Conservation (phyloP, 345 rosid species). For the Dipteronia sinensis region DNA sequence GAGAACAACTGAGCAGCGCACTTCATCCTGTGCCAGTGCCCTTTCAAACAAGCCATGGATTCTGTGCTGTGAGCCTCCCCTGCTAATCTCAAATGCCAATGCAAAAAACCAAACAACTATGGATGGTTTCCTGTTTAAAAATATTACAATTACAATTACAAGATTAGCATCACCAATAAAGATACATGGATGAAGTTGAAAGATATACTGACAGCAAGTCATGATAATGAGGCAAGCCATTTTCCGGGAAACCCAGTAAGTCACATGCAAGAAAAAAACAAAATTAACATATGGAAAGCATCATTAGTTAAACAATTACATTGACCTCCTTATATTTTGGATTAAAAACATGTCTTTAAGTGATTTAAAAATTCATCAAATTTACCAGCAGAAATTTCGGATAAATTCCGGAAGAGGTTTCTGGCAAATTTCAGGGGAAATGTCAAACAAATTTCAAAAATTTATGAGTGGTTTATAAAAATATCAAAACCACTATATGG, state of each 20-base stretch:
- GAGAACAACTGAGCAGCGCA: conserved; percentile 61
- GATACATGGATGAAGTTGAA: neutral
- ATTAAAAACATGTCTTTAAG: neutral
- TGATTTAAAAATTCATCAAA: neutral
- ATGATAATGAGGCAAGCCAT: neutral
- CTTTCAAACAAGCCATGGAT: conserved; percentile 87
- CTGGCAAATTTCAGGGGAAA: too few relatives aligned
- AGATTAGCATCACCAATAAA: neutral
- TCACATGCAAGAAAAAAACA: too few relatives aligned
- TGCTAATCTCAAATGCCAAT: conserved; percentile 71
- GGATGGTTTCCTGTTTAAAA: conserved; percentile 64
- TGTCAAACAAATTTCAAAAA: neutral
- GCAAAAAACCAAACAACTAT: conserved; percentile 74
- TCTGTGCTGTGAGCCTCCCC: conserved; percentile 68
- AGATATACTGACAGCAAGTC: neutral
- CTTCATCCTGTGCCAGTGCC: conserved; percentile 65
- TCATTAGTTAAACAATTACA: neutral
- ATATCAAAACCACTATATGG: neutral
- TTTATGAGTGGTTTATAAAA: neutral
- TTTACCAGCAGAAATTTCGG: neutral
- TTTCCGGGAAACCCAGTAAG: neutral
- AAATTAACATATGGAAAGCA: too few relatives aligned
- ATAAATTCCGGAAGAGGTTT: neutral
- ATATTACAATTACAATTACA: conserved; percentile 22
- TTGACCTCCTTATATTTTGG: neutral